Evolutionary conservation across 306 rosid species (phyloP).

Genomic region (Canavalia gladiata): DNA sequence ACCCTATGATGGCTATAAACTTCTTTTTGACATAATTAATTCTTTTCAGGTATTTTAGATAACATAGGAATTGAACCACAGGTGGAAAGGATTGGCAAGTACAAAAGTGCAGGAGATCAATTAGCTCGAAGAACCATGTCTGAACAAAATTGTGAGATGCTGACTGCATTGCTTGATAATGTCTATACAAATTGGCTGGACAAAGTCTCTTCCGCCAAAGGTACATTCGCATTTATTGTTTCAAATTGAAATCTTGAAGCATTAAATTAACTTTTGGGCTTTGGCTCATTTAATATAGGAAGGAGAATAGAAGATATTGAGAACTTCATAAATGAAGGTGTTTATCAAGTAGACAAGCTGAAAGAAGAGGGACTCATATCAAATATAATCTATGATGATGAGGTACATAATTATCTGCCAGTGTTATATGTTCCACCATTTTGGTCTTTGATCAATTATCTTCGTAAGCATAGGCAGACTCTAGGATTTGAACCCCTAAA

Average conservation of each 20-base stretch:
- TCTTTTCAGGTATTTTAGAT: constrained; percentile 79
- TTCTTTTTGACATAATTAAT: constrained; percentile 40
- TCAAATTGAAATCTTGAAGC: constrained; percentile 41
- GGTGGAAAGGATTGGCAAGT: constrained; percentile 92
- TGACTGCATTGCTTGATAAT: constrained; percentile 88
- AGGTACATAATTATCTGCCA: constrained; percentile 65
- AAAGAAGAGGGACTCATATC: constrained; percentile 95
- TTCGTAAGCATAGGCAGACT: background rate
- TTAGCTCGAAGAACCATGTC: constrained; percentile 80
- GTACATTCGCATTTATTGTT: constrained; percentile 59
- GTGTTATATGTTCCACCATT: constrained; percentile 10
- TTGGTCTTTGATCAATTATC: background rate
- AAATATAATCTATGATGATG: constrained; percentile 77
- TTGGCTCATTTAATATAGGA: constrained; percentile 58
- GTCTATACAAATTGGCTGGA: constrained; percentile 88
- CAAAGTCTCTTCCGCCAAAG: constrained; percentile 78
- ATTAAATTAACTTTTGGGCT: constrained; percentile 36
- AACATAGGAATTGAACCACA: constrained; percentile 89
- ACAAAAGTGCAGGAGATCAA: constrained; percentile 96
- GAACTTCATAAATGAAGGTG: constrained; percentile 84
- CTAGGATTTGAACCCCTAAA: background rate
- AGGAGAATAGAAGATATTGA: constrained; percentile 76
- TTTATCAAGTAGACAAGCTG: constrained; percentile 79
- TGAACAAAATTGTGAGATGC: constrained; percentile 91
- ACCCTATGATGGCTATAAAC: constrained; percentile 39